phyloP scores from a whole-genome alignment of 2,329 filamentous ascomycete genomes.

The Cercospora nicotianae region DNA sequence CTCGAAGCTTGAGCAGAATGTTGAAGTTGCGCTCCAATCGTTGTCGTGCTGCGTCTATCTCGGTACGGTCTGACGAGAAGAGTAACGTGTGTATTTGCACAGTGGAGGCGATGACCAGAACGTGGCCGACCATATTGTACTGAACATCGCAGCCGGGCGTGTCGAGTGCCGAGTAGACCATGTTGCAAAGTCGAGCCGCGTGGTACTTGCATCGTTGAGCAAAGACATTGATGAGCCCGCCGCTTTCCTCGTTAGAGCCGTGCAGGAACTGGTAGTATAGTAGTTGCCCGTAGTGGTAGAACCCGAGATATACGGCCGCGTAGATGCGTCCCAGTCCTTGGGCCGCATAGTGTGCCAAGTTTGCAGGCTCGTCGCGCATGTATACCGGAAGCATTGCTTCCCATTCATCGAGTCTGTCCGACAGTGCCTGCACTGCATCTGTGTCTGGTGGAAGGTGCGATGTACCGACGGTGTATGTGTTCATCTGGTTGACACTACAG shows the following conservation, averaged over 20 bases:
- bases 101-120: slow-evolving; percentile 14
- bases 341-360: slow-evolving; percentile 14
- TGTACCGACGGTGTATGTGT: slow-evolving; percentile 8
- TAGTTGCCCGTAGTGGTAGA: slow-evolving; percentile 15
- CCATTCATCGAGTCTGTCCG: slow-evolving; percentile 9
- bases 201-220: slow-evolving; percentile 13
- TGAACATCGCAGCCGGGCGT: slow-evolving; percentile 14
- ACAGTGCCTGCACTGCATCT: slow-evolving; percentile 7
- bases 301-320: slow-evolving; percentile 8
- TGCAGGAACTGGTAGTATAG: slow-evolving; percentile 15
- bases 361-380: slow-evolving; percentile 15
- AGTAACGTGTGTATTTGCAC: slow-evolving; percentile 12
- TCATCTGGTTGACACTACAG: slow-evolving; percentile 9
- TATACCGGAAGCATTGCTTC: slow-evolving; percentile 11
- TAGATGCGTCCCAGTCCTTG: slow-evolving; percentile 12
- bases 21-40: slow-evolving; percentile 17
- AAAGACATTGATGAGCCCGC: slow-evolving; percentile 9
- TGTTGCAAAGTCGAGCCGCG: slow-evolving; percentile 15
- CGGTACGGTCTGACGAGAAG: slow-evolving; percentile 2
- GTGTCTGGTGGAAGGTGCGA: slow-evolving; percentile 12
- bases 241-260: slow-evolving; percentile 10
- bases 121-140: slow-evolving; percentile 15
- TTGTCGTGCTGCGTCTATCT: slow-evolving; percentile 7
- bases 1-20: slow-evolving; percentile 7
- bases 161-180: slow-evolving; percentile 14